Conservation (phyloP, 768 basidiomycete species). For the Termitomyces bulborhizus region DNA sequence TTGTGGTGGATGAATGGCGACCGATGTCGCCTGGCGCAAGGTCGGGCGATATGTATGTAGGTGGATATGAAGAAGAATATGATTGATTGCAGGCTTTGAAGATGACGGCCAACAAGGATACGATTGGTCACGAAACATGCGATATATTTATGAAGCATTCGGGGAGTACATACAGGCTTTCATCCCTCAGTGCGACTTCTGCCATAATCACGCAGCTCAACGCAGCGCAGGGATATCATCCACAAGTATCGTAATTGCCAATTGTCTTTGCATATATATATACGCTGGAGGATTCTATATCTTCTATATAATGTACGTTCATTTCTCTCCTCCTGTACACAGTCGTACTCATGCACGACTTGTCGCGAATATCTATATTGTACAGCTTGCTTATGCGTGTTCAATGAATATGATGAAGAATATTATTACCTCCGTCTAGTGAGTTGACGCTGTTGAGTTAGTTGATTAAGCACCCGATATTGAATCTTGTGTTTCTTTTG, state of each 20-base stretch:
- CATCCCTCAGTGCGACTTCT: no score
- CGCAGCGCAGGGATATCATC: not conserved
- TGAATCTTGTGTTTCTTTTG: not conserved
- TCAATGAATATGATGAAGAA: not conserved
- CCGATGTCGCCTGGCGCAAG: slow-evolving; percentile 17
- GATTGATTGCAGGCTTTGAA: slow-evolving; percentile 18
- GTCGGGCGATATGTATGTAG: not conserved
- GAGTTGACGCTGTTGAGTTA: not conserved
- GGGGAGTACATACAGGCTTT: not conserved
- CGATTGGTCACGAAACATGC: not conserved
- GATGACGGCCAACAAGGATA: not conserved
- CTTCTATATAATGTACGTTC: not conserved
- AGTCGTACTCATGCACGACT: not conserved
- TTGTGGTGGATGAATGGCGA: slow-evolving; percentile 15
- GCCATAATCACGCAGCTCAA: not conserved
- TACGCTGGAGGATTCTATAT: not conserved
- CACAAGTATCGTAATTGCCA: not conserved
- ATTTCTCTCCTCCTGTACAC: not conserved
- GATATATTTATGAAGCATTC: not conserved
- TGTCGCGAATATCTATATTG: not conserved
- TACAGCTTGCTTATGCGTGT: not conserved
- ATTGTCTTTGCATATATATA: no score
- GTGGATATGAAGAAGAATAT: slow-evolving; percentile 33
- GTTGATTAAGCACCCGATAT: not conserved
- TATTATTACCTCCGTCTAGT: not conserved